phyloP scores from a whole-genome alignment of 352 stramenopile species.

The Peronospora belbahrii region DNA sequence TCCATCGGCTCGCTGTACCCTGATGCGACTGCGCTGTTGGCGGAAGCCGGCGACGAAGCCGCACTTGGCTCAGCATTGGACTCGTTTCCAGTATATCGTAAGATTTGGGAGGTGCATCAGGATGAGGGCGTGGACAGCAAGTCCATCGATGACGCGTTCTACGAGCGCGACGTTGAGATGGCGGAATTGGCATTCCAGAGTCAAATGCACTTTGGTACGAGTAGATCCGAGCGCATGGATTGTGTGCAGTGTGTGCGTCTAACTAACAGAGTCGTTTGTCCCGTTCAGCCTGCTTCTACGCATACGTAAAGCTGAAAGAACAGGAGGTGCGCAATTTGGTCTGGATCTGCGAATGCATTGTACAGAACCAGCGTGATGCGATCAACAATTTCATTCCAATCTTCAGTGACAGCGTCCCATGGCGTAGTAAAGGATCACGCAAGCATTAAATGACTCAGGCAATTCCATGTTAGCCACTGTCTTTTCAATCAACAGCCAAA shows the following conservation, averaged over 20 bases:
- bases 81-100: conserved; percentile 93
- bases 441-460: conserved; percentile 32
- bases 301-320: conserved; percentile 99
- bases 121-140: conserved; percentile 91
- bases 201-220: conserved; percentile 97
- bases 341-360: conserved; percentile 99
- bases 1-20: conserved; percentile 97
- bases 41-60: conserved; percentile 89
- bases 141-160: conserved; percentile 99
- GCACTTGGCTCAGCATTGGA: conserved; percentile 87
- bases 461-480: too few species aligned
- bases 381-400: conserved; percentile 99
- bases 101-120: conserved; percentile 96
- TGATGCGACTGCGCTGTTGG: conserved; percentile 90
- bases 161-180: conserved; percentile 97
- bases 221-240: conserved; percentile 22
- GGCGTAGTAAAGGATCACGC: conserved; percentile 68
- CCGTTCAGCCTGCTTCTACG: conserved; percentile 90
- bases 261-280: not conserved
- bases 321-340: conserved; percentile 99
- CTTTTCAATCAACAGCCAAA: not conserved
- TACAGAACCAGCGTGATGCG: conserved; percentile 97
- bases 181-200: conserved; percentile 97
- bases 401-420: conserved; percentile 94
- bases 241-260: not conserved